Percentiles rank a stretch among this genome's conserved stretches.
phyloP scores from a whole-genome alignment of 352 stramenopile species.

The Halophytophthora polymorphica region DNA sequence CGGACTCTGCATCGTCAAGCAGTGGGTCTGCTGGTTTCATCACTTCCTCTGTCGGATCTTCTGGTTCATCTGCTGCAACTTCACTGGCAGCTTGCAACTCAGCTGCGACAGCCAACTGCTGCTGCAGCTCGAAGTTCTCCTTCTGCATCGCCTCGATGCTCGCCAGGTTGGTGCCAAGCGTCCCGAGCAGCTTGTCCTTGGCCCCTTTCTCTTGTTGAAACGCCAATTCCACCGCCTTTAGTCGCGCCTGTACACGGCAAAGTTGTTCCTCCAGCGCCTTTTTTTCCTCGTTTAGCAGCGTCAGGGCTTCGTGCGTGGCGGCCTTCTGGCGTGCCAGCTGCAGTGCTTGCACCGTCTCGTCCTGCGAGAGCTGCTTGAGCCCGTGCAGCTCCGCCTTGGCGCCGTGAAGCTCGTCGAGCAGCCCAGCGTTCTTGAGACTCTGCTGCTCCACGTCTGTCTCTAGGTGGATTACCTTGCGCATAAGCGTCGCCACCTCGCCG shows the following conservation, averaged over 20 bases:
- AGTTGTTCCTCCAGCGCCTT: slow-evolving; percentile 36
- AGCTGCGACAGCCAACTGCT: slow-evolving; percentile 3
- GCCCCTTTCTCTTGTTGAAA: slow-evolving; percentile 17
- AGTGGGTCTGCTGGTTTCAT: slow-evolving; percentile 1
- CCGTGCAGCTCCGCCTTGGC: slow-evolving; percentile 30
- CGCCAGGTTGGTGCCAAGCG: slow-evolving; percentile 6
- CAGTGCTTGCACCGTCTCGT: slow-evolving; percentile 72
- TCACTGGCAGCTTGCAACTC: neutral
- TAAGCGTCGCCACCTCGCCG: slow-evolving; percentile 44
- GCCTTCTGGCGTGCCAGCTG: slow-evolving; percentile 64
- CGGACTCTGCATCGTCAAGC: slow-evolving; percentile 10
- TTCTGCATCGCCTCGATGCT: slow-evolving; percentile 27
- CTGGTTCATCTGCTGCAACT: neutral
- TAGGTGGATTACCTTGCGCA: slow-evolving; percentile 39
- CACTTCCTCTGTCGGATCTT: neutral
- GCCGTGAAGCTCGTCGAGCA: slow-evolving; percentile 29
- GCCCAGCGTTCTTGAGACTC: slow-evolving; percentile 18
- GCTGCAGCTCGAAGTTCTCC: slow-evolving; percentile 21
- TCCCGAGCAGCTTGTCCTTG: slow-evolving; percentile 11
- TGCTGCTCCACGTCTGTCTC: slow-evolving; percentile 28
- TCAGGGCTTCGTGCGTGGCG: slow-evolving; percentile 54
- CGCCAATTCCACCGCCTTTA: slow-evolving; percentile 16
- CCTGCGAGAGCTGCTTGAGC: slow-evolving; percentile 52
- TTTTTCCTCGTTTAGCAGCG: slow-evolving; percentile 59
- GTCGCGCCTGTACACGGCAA: slow-evolving; percentile 16